A percentile compares a stretch with the other conserved stretches of the same genome.
phyloP scores from a whole-genome alignment of 148 eudicot species.

The Talinum fruticosum region DNA sequence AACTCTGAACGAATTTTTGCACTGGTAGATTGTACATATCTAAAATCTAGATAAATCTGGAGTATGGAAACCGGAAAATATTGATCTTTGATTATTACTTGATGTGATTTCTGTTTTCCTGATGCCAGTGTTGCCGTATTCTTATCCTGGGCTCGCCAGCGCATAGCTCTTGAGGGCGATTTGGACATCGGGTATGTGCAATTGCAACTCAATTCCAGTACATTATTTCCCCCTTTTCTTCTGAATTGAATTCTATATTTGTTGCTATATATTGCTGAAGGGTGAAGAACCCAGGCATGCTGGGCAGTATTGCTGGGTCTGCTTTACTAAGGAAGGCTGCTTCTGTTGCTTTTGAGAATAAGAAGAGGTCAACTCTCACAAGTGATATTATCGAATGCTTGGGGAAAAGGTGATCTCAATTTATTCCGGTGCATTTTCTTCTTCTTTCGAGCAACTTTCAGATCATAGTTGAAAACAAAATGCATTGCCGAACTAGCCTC shows the following conservation, averaged over 20 bases:
- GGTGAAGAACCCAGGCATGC: constrained; percentile 46
- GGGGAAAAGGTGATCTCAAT: constrained; percentile 59
- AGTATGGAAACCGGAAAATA: not conserved
- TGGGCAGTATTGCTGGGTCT: constrained; percentile 87
- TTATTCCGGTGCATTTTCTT: not conserved
- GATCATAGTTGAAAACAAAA: not conserved
- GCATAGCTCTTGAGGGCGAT: constrained; percentile 26
- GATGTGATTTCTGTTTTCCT: not conserved
- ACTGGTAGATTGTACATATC: too few species aligned
- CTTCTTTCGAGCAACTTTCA: not conserved
- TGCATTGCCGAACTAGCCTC: not conserved
- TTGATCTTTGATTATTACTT: not conserved
- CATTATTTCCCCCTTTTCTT: not conserved
- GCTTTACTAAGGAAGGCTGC: constrained; percentile 83
- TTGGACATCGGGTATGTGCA: constrained; percentile 25
- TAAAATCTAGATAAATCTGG: not conserved
- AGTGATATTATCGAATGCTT: constrained; percentile 78
- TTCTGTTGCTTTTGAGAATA: constrained; percentile 55
- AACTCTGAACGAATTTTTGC: too few species aligned
- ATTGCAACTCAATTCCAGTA: not conserved
- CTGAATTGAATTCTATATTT: not conserved
- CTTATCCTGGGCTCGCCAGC: constrained; percentile 74
- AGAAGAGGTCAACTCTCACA: constrained; percentile 82
- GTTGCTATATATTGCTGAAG: constrained; percentile 6
- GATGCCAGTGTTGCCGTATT: constrained; percentile 79